phyloP scores from a whole-genome alignment of 371 early-diverging fungal genomes.

The Mucor piriformis region DNA sequence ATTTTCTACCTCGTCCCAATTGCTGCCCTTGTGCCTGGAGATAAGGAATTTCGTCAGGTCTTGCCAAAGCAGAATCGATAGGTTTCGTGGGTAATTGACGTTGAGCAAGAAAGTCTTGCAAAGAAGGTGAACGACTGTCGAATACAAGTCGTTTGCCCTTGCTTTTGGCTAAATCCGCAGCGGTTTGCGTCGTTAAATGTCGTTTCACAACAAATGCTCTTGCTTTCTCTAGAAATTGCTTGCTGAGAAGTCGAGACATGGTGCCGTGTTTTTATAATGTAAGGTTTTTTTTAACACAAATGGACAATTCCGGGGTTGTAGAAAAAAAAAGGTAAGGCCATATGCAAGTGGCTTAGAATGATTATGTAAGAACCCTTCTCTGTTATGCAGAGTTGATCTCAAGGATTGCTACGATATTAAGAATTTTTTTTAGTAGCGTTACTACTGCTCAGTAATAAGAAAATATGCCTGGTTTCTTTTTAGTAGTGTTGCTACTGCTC shows the following conservation, averaged over 20 bases:
- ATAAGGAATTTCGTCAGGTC: slow-evolving; percentile 59
- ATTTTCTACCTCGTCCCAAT: slow-evolving; percentile 51
- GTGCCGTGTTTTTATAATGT: neutral
- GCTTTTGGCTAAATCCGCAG: slow-evolving; percentile 4
- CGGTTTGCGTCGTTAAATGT: neutral
- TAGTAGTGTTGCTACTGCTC: no score
- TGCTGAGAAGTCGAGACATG: neutral
- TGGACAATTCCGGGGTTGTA: neutral
- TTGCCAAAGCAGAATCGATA: slow-evolving; percentile 13
- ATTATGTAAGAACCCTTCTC: neutral
- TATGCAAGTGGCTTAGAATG: neutral
- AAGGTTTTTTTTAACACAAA: neutral
- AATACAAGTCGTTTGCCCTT: slow-evolving; percentile 57
- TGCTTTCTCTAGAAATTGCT: neutral
- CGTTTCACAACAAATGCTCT: neutral
- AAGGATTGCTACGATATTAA: no score
- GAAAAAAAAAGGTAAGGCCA: neutral
- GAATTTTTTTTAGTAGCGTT: no score
- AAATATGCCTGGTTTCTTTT: no score
- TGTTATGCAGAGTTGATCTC: no score
- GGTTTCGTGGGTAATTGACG: slow-evolving; percentile 13
- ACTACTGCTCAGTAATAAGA: no score
- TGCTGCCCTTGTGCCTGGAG: slow-evolving; percentile 44
- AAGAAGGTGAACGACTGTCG: slow-evolving; percentile 67
- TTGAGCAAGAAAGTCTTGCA: slow-evolving; percentile 59